Percentiles rank a stretch among this genome's conserved stretches.
Evolutionary conservation across 2,329 filamentous ascomycete species (phyloP).

Genomic region (Neonectria neomacrospora): DNA sequence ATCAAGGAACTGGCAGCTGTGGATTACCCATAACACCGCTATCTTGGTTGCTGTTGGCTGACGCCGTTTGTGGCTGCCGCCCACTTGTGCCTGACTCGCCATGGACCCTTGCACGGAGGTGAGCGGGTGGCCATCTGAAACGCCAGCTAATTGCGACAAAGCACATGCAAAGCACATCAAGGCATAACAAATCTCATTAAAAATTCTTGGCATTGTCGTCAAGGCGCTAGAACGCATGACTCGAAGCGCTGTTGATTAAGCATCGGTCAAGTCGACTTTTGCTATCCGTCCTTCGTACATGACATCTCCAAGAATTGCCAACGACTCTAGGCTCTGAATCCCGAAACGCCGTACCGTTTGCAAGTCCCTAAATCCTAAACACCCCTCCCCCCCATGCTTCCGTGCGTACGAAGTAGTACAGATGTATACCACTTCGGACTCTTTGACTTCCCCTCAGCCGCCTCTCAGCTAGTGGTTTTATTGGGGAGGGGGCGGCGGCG

Average conservation of each 20-base stretch:
- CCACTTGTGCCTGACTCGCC: constrained; percentile 8
- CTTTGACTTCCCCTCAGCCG: constrained; percentile 1
- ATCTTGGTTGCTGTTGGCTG: not conserved
- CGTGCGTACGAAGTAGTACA: not conserved
- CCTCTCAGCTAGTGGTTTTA: constrained; percentile 22
- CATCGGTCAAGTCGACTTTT: not conserved
- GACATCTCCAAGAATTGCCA: not conserved
- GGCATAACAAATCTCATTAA: not conserved
- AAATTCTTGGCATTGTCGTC: not conserved
- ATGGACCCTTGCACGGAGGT: constrained; percentile 22
- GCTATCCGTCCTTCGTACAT: too few relatives aligned
- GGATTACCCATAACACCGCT: not conserved
- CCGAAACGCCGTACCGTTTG: constrained; percentile 1
- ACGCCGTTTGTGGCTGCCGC: constrained; percentile 8
- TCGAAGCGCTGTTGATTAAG: not conserved
- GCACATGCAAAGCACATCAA: not conserved
- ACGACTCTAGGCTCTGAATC: not conserved
- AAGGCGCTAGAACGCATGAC: not conserved
- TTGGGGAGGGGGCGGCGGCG: constrained; percentile 26
- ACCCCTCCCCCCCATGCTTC: constrained; percentile 18
- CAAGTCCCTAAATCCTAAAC: constrained; percentile 7
- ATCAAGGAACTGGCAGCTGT: constrained; percentile 22
- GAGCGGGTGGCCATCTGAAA: constrained; percentile 15
- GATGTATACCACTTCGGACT: not conserved
- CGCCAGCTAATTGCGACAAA: constrained; percentile 10